phyloP scores from a whole-genome alignment of 148 eudicot species.

The Fagopyrum homotropicum region DNA sequence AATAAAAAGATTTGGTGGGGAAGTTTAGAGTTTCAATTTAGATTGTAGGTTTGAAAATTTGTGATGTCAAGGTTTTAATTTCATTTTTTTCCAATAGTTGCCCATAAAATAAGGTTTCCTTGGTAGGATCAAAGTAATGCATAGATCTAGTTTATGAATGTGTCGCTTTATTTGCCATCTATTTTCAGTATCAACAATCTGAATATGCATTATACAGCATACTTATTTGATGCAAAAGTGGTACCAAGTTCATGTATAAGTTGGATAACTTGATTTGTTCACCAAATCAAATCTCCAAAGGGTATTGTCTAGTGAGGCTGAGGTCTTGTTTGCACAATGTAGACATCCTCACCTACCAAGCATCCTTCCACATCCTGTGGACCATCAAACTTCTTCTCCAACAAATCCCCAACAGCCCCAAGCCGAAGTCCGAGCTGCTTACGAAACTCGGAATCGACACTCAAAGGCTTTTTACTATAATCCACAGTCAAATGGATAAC shows the following conservation, averaged over 20 bases:
- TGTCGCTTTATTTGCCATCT: background rate
- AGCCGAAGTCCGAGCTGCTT: slow-evolving; percentile 69
- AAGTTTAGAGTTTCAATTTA: too few species aligned
- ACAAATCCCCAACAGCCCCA: slow-evolving; percentile 66
- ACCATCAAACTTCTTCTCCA: slow-evolving; percentile 70
- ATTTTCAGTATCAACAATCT: background rate
- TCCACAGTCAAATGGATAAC: slow-evolving; percentile 57
- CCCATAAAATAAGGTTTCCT: too few species aligned
- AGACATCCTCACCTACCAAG: slow-evolving; percentile 70
- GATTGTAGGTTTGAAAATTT: too few species aligned
- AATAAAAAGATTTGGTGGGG: too few species aligned
- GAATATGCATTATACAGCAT: background rate
- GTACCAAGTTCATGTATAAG: background rate
- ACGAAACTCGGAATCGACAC: slow-evolving; percentile 57
- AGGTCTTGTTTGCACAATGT: slow-evolving; percentile 83
- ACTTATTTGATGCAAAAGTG: background rate
- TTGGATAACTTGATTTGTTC: background rate
- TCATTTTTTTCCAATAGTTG: too few species aligned
- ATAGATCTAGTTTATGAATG: background rate
- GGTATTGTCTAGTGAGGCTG: slow-evolving; percentile 34
- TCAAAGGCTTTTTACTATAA: slow-evolving; percentile 77
- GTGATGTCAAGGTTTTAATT: too few species aligned
- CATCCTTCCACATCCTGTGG: slow-evolving; percentile 97
- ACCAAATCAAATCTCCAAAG: background rate
- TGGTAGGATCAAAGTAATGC: too few species aligned